A percentile compares a stretch with the other conserved stretches of the same genome.
These are phyloP conservation scores for Lentinula sp. DNA, from an alignment of 768 basidiomycete species.

Conservation along the genomic window DNA sequence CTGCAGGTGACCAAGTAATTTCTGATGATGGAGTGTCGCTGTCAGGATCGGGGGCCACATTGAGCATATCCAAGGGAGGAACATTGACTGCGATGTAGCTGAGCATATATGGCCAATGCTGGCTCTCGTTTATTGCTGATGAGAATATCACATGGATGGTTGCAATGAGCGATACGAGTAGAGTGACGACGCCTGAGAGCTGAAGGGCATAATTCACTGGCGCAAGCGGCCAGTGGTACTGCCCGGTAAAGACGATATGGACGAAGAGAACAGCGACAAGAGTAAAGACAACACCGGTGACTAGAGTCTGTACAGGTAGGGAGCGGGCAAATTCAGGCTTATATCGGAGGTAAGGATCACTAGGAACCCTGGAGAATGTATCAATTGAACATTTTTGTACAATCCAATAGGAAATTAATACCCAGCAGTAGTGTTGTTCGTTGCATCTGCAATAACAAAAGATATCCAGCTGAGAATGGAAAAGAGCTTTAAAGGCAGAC, in stretches of 20 bases:
- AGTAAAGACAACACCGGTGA: constrained; percentile 81
- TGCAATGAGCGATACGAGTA: constrained; percentile 72
- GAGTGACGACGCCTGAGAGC: constrained; percentile 72
- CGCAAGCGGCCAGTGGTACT: constrained; percentile 94
- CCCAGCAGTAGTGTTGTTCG: background rate
- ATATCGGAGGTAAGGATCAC: constrained; percentile 73
- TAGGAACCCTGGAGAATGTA: background rate
- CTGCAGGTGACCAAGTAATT: constrained; percentile 52
- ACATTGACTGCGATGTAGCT: constrained; percentile 83
- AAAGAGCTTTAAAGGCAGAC: background rate
- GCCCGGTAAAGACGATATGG: constrained; percentile 90
- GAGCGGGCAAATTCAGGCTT: constrained; percentile 83
- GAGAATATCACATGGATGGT: constrained; percentile 73
- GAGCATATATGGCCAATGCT: constrained; percentile 92
- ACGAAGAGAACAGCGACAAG: constrained; percentile 81
- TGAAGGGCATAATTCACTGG: constrained; percentile 91
- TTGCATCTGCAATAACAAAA: background rate
- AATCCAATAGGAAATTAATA: background rate
- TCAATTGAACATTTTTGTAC: background rate
- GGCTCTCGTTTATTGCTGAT: constrained; percentile 52
- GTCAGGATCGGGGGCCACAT: constrained; percentile 14
- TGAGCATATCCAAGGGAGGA: constrained; percentile 42
- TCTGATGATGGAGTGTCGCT: background rate
- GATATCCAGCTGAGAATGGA: background rate
- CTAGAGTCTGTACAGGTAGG: constrained; percentile 84